phyloP scores from a whole-genome alignment of 2,329 filamentous ascomycete species.

The Triangularia verruculosa region DNA sequence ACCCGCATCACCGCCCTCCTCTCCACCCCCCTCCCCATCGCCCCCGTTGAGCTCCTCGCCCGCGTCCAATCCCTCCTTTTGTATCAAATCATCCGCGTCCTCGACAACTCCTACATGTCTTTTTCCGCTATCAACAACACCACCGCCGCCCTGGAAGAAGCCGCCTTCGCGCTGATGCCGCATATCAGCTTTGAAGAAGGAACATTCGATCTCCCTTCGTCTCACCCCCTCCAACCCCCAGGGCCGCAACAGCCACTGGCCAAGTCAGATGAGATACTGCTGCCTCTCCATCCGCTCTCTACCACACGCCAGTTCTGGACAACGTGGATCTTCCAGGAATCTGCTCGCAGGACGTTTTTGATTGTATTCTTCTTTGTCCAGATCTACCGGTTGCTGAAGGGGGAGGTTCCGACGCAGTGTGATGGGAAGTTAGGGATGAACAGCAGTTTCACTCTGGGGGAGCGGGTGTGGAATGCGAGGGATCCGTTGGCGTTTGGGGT shows the following conservation, averaged over 20 bases:
- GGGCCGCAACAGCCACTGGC: neutral
- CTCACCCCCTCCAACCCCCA: neutral
- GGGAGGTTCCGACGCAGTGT: neutral
- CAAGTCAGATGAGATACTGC: constrained; percentile 13
- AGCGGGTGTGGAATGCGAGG: neutral
- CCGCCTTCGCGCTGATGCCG: constrained; percentile 33
- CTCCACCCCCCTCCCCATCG: constrained; percentile 31
- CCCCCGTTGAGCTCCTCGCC: constrained; percentile 34
- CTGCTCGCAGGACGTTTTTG: constrained; percentile 49
- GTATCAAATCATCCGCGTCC: constrained; percentile 46
- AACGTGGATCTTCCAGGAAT: constrained; percentile 53
- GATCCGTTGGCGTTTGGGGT: neutral
- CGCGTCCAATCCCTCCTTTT: constrained; percentile 42
- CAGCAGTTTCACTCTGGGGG: neutral
- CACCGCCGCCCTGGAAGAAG: constrained; percentile 34
- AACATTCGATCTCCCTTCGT: neutral
- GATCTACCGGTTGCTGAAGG: constrained; percentile 34
- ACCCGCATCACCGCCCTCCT: constrained; percentile 44
- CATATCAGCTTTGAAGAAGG: constrained; percentile 34
- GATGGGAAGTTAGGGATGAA: neutral
- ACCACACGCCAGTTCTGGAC: constrained; percentile 46
- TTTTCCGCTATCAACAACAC: constrained; percentile 33
- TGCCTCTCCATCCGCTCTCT: constrained; percentile 38
- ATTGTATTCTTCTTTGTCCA: constrained; percentile 46
- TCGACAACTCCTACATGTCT: constrained; percentile 41